Conservation (phyloP, 441 rosid genomes). For the Populus tomentosa region DNA sequence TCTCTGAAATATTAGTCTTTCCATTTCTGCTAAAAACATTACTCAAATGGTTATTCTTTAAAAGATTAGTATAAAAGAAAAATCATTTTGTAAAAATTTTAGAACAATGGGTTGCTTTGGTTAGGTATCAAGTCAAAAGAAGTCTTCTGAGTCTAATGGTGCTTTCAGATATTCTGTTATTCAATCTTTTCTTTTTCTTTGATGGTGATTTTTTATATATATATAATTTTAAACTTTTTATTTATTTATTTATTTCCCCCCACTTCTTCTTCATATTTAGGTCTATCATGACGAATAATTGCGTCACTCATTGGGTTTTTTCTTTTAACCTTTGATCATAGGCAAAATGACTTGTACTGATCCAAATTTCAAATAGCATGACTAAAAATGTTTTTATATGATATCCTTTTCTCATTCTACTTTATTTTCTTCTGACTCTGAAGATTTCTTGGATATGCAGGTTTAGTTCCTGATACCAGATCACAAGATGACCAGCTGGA, state of each 20-base stretch:
- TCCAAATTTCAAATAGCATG: neutral
- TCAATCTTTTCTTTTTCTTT: neutral
- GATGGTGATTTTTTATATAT: neutral
- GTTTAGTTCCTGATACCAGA: constrained; percentile 52
- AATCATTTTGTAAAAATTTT: neutral
- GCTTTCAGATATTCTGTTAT: neutral
- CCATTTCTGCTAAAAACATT: neutral
- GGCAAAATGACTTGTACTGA: neutral
- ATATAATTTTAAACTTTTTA: neutral
- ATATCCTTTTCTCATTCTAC: neutral
- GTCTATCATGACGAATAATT: neutral
- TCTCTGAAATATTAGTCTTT: neutral
- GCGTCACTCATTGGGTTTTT: neutral
- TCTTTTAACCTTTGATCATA: neutral
- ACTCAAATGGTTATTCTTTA: neutral
- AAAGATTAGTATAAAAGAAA: neutral
- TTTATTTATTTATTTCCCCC: neutral
- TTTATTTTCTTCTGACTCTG: neutral
- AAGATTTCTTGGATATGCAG: constrained; percentile 32
- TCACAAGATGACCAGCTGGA: constrained; percentile 52
- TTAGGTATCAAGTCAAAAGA: neutral
- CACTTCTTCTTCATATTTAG: neutral
- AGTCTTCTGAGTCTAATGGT: neutral
- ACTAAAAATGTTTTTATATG: neutral
- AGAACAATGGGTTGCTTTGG: neutral